Conservation (phyloP, 2,329 filamentous ascomycete species). For the Epicoccum nigrum region DNA sequence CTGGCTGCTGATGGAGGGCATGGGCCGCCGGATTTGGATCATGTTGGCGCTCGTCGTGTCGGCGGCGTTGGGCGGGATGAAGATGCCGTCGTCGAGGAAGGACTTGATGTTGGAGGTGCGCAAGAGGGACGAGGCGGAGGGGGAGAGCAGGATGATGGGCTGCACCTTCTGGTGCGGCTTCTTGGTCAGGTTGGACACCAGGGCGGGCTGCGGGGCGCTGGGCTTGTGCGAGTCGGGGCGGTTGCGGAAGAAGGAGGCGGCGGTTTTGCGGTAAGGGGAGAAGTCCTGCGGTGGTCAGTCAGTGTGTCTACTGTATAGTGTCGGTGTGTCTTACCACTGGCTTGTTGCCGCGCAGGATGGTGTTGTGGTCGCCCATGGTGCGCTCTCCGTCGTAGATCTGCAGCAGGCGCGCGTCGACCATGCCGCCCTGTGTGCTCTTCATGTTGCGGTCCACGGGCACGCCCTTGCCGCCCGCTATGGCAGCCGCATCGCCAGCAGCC, state of each 20-base stretch:
- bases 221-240: slow-evolving; percentile 51
- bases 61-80: slow-evolving; percentile 73
- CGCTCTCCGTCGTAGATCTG: slow-evolving; percentile 93
- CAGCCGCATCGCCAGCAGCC: slow-evolving; percentile 58
- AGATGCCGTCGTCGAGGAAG: slow-evolving; percentile 86
- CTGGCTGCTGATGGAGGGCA: slow-evolving; percentile 71
- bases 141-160: slow-evolving; percentile 95
- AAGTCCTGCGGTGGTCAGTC: slow-evolving; percentile 71
- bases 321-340: slow-evolving; percentile 68
- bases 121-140: slow-evolving; percentile 90
- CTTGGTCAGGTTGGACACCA: slow-evolving; percentile 50
- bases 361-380: slow-evolving; percentile 91
- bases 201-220: slow-evolving; percentile 38
- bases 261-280: slow-evolving; percentile 87
- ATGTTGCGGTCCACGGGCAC: slow-evolving; percentile 49
- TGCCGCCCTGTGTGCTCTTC: slow-evolving; percentile 53
- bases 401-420: slow-evolving; percentile 74
- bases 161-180: slow-evolving; percentile 56
- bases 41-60: slow-evolving; percentile 71
- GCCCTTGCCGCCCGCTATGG: slow-evolving; percentile 57
- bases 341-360: slow-evolving; percentile 82
- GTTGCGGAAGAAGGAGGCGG: slow-evolving; percentile 72
- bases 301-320: slow-evolving; percentile 18
- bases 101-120: slow-evolving; percentile 95
- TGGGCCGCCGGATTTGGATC: slow-evolving; percentile 79